These are phyloP conservation scores for Stagonosporopsis chrysanthemi DNA, from an alignment of 2,329 filamentous ascomycete species.

Conservation along the genomic window DNA sequence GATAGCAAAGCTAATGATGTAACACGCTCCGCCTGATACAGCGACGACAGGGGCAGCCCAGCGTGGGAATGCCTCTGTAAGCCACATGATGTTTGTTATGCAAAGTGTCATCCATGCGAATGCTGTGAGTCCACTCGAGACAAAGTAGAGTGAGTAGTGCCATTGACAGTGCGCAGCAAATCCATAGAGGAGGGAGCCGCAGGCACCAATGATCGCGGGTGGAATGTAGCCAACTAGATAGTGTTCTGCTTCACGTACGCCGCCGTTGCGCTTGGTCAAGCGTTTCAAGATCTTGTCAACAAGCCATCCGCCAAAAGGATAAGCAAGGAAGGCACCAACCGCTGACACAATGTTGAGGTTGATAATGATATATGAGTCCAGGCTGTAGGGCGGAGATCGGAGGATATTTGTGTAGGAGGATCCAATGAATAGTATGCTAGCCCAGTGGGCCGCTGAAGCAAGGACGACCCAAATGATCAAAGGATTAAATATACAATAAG, in stretches of 20 bases:
- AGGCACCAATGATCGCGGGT: constrained; percentile 29
- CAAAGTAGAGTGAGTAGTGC: constrained; percentile 23
- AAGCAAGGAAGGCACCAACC: constrained; percentile 28
- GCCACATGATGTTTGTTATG: constrained; percentile 38
- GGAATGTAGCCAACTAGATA: constrained; percentile 38
- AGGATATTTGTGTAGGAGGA: constrained; percentile 32
- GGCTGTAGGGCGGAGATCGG: constrained; percentile 28
- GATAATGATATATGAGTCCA: constrained; percentile 7
- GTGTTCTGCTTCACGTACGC: constrained; percentile 42
- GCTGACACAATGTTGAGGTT: neutral
- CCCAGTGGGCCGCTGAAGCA: constrained; percentile 30
- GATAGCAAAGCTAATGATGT: constrained; percentile 30
- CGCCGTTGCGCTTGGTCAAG: constrained; percentile 33
- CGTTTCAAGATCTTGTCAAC: constrained; percentile 24
- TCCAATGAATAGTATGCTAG: constrained; percentile 40
- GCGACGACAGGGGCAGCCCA: constrained; percentile 41
- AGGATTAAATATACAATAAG: constrained; percentile 36
- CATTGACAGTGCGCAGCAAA: constrained; percentile 27
- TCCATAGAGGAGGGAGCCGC: constrained; percentile 35
- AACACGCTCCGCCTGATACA: constrained; percentile 33
- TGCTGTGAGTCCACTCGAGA: constrained; percentile 36
- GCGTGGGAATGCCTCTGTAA: constrained; percentile 41
- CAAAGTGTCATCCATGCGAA: constrained; percentile 32
- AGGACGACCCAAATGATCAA: constrained; percentile 43
- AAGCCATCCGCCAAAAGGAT: constrained; percentile 19